A percentile compares a stretch with the other conserved stretches of the same genome.
Evolutionary conservation across 371 early-diverging fungal species (phyloP).

Genomic region (Mortierella sp.): DNA sequence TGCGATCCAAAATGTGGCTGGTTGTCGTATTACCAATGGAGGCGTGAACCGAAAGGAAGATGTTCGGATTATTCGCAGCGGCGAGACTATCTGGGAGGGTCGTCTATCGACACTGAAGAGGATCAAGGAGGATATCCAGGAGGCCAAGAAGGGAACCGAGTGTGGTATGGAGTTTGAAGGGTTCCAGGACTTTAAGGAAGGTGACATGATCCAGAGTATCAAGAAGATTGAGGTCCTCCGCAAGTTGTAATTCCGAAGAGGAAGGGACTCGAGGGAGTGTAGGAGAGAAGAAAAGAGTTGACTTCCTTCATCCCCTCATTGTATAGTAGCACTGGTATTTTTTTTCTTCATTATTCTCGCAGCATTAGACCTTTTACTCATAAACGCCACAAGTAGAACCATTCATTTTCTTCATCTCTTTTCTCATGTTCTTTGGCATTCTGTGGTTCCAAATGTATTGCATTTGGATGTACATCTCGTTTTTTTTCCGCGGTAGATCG

Average conservation of each 20-base stretch:
- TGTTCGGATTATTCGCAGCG: constrained; percentile 80
- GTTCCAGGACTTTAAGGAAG: constrained; percentile 80
- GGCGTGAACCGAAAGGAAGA: constrained; percentile 70
- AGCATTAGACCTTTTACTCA: neutral
- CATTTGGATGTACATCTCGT: neutral
- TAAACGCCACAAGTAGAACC: neutral
- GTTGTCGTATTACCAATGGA: constrained; percentile 90
- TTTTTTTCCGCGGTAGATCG: neutral
- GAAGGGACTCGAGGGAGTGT: neutral
- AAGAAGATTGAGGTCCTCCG: constrained; percentile 69
- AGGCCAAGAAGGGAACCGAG: constrained; percentile 92
- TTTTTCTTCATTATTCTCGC: neutral
- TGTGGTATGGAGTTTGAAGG: constrained; percentile 93
- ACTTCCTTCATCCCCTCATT: neutral
- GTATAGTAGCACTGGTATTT: neutral
- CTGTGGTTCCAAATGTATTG: neutral
- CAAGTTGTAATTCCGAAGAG: constrained; percentile 44
- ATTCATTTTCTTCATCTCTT: neutral
- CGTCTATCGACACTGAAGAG: constrained; percentile 78
- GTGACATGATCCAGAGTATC: constrained; percentile 86
- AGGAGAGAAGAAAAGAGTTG: neutral
- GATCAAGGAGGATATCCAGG: constrained; percentile 90
- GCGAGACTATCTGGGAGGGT: constrained; percentile 79
- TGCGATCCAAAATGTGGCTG: constrained; percentile 76
- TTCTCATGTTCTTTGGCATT: neutral